Base-by-base conservation (phyloP, 176 grass and related monocot species). In the Areca catechu region DNA sequence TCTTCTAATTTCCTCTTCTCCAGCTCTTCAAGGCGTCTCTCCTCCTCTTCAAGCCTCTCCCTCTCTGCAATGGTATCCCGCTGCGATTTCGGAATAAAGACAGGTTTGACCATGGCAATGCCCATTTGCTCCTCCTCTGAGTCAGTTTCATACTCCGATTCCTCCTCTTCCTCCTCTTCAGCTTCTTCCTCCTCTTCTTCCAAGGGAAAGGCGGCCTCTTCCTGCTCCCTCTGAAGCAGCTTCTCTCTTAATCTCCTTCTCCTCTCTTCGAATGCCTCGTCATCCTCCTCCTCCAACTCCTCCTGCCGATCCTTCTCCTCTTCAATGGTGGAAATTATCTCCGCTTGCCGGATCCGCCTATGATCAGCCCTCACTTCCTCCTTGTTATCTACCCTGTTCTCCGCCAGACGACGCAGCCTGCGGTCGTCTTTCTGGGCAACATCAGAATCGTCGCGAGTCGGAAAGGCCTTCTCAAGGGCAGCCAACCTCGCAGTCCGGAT, bases 91-190 rank as follows among this genome's bases (percentile, higher is more conserved):
- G 92, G 92, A 48, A 89, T 90, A 57, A 96, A 96, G 3, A 96
- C 91, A 2, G 91, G 91, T 53, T 96, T 96, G 9, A 96, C 80
- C 82, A 96, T 77, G 6, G 92, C 80, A 37, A 86, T 82, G 27
- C 92, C 86, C 64, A 76, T 78, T 66, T 81, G 77, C 25, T 96
- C 92, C 54, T 96, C 92, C 74, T 96, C 92, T 1, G 80, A 90
- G 71, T 96, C 92, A 0, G 92, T 96, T 68, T 96, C 86, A 16
- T 90, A 96, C 72, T 96, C 92, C 0, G 86, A 96, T 49, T 96
- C 92, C 25, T 96, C 92, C 6, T 76, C 75, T 19, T 80, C 80
- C n/a, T 80, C 92, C 5, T 80, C 77, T 16, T 89, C 79, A 10
- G 66, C 71, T 0, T 85, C 57, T 0, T 74, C 77, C 4, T 77